These are phyloP conservation scores for Penicillium sp. DNA, from an alignment of 2,329 filamentous ascomycete genomes.

Conservation along the genomic window DNA sequence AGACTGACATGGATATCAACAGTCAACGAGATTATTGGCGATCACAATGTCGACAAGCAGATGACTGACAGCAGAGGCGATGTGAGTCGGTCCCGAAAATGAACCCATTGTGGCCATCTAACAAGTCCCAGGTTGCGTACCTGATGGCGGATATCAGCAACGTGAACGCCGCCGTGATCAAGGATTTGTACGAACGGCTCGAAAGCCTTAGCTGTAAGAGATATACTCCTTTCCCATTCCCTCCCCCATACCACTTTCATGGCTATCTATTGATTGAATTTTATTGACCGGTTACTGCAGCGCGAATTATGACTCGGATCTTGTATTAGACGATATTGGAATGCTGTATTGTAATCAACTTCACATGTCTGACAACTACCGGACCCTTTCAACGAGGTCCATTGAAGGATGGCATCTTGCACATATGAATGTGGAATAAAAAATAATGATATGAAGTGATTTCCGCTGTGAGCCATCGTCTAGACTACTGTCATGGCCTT, in stretches of 20 bases:
- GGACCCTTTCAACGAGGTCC: constrained; percentile 21
- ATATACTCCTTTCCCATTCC: constrained; percentile 15
- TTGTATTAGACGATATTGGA: constrained; percentile 34
- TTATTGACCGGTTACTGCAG: constrained; percentile 23
- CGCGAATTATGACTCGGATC: constrained; percentile 44
- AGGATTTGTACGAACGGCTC: constrained; percentile 74
- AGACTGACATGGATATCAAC: constrained; percentile 7
- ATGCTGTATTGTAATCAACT: constrained; percentile 19
- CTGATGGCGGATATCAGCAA: constrained; percentile 96
- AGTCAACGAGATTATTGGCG: constrained; percentile 90
- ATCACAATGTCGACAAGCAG: constrained; percentile 98
- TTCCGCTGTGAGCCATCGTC: too few species aligned
- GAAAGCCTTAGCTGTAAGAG: constrained; percentile 76
- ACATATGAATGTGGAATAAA: neutral
- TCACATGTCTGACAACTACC: constrained; percentile 8
- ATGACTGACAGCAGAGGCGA: constrained; percentile 94
- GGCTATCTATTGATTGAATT: neutral
- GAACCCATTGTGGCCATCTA: constrained; percentile 5
- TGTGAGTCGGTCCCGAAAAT: constrained; percentile 42
- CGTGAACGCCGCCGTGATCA: constrained; percentile 73
- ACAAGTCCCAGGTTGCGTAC: constrained; percentile 63
- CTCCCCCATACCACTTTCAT: neutral
- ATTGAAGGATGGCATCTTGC: constrained; percentile 4
- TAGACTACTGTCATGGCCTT: too few species aligned
- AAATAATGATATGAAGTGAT: neutral